Conservation (phyloP, 1,139 yeast species). For the Meyerozyma athensensis region DNA sequence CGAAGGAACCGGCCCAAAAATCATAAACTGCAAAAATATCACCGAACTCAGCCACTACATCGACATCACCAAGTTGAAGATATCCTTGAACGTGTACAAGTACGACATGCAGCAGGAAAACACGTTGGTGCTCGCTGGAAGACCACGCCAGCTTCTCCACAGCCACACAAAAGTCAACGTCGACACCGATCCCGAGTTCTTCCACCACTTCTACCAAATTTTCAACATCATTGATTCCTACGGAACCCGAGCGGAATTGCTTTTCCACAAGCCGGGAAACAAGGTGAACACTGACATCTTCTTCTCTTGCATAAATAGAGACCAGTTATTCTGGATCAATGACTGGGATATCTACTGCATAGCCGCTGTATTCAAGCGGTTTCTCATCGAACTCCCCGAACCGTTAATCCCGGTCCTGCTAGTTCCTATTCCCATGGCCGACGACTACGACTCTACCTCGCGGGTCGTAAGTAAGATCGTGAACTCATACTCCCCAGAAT, state of each 20-base stretch:
- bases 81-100: conserved; percentile 68
- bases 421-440: conserved; percentile 45
- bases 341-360: conserved; percentile 63
- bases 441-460: conserved; percentile 37
- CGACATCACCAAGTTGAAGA: conserved; percentile 72
- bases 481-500: conserved; percentile 10
- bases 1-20: conserved; percentile 16
- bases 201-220: conserved; percentile 45
- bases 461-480: conserved; percentile 4
- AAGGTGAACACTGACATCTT: conserved; percentile 47
- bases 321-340: conserved; percentile 51
- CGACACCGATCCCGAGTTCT: conserved; percentile 26
- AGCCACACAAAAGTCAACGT: conserved; percentile 19
- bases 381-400: conserved; percentile 39
- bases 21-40: conserved; percentile 52
- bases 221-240: conserved; percentile 43
- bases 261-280: conserved; percentile 59
- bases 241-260: conserved; percentile 40
- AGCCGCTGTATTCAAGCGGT: conserved; percentile 48
- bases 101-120: conserved; percentile 31
- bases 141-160: conserved; percentile 20
- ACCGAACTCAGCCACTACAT: conserved; percentile 59
- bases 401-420: conserved; percentile 42
- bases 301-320: conserved; percentile 49
- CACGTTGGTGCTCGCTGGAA: conserved; percentile 17